Percentiles rank a stretch among this genome's conserved stretches.
Conservation (phyloP, 768 basidiomycete genomes). For the Hericium coralloides region DNA sequence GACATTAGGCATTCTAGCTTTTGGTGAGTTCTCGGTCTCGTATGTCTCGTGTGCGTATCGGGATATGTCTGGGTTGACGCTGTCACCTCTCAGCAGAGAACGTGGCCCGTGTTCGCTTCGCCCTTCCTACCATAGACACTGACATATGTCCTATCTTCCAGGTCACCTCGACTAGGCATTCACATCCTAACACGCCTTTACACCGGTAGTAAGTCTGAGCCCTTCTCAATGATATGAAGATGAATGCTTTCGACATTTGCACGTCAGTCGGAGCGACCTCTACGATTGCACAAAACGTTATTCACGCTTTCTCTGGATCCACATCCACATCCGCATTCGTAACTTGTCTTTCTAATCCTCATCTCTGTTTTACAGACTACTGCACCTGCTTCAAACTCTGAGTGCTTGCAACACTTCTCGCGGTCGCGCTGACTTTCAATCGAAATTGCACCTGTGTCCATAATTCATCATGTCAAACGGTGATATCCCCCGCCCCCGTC, state of each 20-base stretch:
- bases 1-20: background rate
- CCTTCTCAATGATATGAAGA: background rate
- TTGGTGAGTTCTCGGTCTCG: background rate
- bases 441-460: background rate
- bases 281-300: conserved; percentile 9
- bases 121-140: background rate
- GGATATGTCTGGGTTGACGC: background rate
- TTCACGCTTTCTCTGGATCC: background rate
- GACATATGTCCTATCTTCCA: background rate
- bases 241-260: conserved; percentile 24
- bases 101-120: background rate
- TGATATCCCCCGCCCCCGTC: background rate
- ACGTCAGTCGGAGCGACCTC: conserved; percentile 34
- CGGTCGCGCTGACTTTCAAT: too few species aligned
- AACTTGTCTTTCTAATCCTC: background rate
- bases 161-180: background rate
- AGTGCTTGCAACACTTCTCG: too few species aligned
- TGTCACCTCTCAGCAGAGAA: background rate
- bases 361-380: too few species aligned
- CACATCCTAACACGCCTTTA: background rate
- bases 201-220: background rate
- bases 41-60: background rate
- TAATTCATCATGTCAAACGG: background rate
- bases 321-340: background rate
- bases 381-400: too few species aligned